phyloP scores from a whole-genome alignment of 1,284 basidiomycete genomes.

The Coniferiporia weirii region DNA sequence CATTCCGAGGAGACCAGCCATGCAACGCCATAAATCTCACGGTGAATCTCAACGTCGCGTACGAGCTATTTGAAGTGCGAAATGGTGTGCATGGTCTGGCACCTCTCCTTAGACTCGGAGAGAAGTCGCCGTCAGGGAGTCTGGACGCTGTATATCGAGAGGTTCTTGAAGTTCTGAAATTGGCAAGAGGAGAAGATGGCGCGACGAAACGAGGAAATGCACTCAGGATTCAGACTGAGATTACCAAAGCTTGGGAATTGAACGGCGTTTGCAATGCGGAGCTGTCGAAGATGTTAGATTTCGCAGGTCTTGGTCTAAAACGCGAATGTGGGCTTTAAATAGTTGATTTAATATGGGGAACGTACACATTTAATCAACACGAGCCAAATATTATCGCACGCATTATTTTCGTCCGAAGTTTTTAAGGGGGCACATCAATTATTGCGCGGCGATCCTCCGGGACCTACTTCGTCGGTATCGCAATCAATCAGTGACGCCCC shows the following conservation, averaged over 20 bases:
- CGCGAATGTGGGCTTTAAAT: too few species aligned
- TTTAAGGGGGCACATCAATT: too few species aligned
- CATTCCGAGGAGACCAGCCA: conserved; percentile 24
- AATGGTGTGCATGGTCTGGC: conserved; percentile 21
- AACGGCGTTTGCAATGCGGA: neutral
- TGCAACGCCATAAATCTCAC: conserved; percentile 23
- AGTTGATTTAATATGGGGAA: too few species aligned
- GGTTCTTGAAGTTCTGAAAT: neutral
- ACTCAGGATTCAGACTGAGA: neutral
- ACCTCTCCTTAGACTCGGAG: conserved; percentile 17
- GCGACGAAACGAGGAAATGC: conserved; percentile 3
- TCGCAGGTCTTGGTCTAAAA: neutral
- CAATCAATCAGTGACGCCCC: too few species aligned
- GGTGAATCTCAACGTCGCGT: conserved; percentile 23
- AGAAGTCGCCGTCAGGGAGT: neutral
- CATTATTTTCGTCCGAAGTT: too few species aligned
- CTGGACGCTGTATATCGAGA: neutral
- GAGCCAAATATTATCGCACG: too few species aligned
- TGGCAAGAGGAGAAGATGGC: conserved; percentile 5
- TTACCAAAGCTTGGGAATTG: neutral
- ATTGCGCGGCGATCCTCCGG: too few species aligned
- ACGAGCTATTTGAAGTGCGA: conserved; percentile 27
- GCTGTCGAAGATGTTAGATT: neutral
- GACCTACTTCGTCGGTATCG: too few species aligned
- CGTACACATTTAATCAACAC: too few species aligned